Evolutionary conservation across 345 rosid species (phyloP), one percentile per base, ranked within the genome.

Genomic region (Ricinus communis): DNA sequence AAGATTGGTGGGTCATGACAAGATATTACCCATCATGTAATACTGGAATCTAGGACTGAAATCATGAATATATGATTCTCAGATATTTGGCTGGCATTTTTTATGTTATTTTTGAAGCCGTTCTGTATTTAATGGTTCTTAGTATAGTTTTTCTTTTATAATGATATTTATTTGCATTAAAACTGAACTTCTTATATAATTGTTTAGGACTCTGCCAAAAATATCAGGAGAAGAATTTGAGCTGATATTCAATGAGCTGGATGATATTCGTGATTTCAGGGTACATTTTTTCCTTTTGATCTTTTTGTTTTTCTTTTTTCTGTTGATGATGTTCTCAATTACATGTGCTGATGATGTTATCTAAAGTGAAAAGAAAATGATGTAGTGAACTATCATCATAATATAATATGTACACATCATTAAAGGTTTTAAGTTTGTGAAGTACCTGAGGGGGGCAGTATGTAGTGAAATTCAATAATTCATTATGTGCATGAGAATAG

Each of bases 241-340:
- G 78, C 76, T 90, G 57, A 92, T 95, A 80, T 95, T 95, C 83
- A 85, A 76, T 81, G 97, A 89, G 76, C 87, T 95, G 80, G 99
- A 95, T 75, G 99, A 95, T 78, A 82, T 85, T 74, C 87, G 52
- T 81, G 99, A 95, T 83, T 92, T 95, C 79, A 92, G 87, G 97
- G 99, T 95, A 88, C 24, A 65, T 55, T 60, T 33, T 62, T n/a
- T 47, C 74, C 28, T 65, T 65, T 66, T 5, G 22, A 19, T 27
- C 66, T 49, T 57, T 53, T 21, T 63, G 31, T 15, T 8, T 1
- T 45, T 46, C 14, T 10, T 4, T 45, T 28, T 50, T 33, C 4
- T 33, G 2, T 33, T 33, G 38, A 33, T 6, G 2, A 33, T 33
- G 38, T 33, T n/a, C n/a, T n/a, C n/a, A 8, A 46, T 40, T 31